Percentiles rank a stretch among this genome's conserved stretches.
Conservation (phyloP, 305 asterid species). For the Euphrasia arctica region DNA sequence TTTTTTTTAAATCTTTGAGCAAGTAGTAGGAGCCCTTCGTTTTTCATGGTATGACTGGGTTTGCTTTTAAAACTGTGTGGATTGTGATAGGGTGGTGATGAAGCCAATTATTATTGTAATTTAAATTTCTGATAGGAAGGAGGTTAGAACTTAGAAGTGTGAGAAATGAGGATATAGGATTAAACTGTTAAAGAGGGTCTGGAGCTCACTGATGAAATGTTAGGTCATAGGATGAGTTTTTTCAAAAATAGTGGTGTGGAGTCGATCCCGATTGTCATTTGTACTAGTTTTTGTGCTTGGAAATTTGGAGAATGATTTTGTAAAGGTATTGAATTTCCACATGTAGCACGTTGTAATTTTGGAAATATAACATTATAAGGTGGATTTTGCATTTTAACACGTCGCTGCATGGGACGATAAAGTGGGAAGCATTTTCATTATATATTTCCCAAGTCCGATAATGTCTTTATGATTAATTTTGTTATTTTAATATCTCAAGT, state of each 20-base stretch:
- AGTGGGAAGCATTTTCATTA: neutral
- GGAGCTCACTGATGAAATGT: neutral
- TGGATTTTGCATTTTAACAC: conserved; percentile 8
- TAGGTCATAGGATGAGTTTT: neutral
- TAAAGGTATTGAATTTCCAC: neutral
- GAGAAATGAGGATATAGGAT: neutral
- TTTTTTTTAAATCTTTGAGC: neutral
- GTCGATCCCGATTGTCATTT: neutral
- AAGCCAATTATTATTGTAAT: conserved; percentile 8
- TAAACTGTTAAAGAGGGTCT: neutral
- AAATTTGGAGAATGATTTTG: conserved; percentile 8
- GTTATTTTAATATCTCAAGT: neutral
- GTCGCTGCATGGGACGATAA: neutral
- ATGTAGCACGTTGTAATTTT: conserved; percentile 5
- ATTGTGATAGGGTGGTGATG: conserved; percentile 16
- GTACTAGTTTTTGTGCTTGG: conserved; percentile 13
- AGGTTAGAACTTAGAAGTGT: neutral
- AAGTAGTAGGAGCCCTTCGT: neutral
- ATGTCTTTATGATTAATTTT: neutral
- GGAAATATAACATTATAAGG: conserved; percentile 7
- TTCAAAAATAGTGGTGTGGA: neutral
- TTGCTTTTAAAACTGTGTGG: conserved; percentile 19
- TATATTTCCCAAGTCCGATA: neutral
- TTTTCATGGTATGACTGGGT: neutral
- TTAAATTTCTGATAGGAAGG: neutral